Evolutionary conservation across 495 filamentous ascomycete species (phyloP).

Genomic region (Aspergillus avenaceus): DNA sequence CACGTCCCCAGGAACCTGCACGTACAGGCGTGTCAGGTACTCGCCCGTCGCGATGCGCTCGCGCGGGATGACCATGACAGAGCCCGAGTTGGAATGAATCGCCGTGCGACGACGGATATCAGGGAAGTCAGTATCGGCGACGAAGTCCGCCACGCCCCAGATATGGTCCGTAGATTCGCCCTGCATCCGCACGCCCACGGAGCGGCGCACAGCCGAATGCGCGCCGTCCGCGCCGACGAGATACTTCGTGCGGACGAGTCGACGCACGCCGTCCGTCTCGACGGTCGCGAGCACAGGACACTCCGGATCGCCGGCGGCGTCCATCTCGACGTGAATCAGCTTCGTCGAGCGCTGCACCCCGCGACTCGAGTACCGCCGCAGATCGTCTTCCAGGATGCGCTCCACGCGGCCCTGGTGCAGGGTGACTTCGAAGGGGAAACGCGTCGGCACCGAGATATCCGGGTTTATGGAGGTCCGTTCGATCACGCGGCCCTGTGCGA

Average conservation of each 20-base stretch:
- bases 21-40: constrained; percentile 56
- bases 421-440: constrained; percentile 51
- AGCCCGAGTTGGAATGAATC: constrained; percentile 53
- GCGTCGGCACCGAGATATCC: constrained; percentile 43
- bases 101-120: constrained; percentile 59
- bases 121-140: constrained; percentile 65
- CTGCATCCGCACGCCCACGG: constrained; percentile 53
- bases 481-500: too few relatives aligned
- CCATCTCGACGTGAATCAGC: constrained; percentile 50
- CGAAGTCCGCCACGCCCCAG: constrained; percentile 62
- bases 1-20: constrained; percentile 14
- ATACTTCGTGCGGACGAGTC: constrained; percentile 55
- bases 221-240: constrained; percentile 67
- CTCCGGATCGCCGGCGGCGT: constrained; percentile 55
- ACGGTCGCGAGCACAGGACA: constrained; percentile 31
- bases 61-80: constrained; percentile 56
- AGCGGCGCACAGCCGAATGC: constrained; percentile 55
- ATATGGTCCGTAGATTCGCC: constrained; percentile 62
- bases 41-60: constrained; percentile 44
- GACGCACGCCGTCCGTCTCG: constrained; percentile 41
- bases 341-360: constrained; percentile 46
- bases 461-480: constrained; percentile 48
- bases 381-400: constrained; percentile 54
- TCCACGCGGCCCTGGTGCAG: constrained; percentile 63
- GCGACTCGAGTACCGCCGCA: constrained; percentile 45